Evolutionary conservation across 306 rosid species (phyloP).

Genomic region (Crotalaria pallida): DNA sequence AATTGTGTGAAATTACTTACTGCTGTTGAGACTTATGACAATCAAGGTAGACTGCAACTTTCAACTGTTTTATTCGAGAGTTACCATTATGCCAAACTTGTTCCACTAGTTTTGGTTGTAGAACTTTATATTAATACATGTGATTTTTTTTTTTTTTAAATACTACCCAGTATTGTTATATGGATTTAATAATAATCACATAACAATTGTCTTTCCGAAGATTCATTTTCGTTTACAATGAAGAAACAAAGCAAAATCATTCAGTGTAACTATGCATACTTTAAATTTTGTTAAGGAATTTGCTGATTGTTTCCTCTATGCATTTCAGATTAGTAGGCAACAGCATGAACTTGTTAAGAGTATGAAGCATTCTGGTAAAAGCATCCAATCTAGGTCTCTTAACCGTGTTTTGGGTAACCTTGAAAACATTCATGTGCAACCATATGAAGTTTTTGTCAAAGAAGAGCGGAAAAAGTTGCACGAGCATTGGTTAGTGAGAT

Average conservation of each 20-base stretch:
- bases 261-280: background rate
- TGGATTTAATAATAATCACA: background rate
- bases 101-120: background rate
- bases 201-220: background rate
- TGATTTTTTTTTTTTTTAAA: background rate
- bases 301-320: constrained; percentile 30
- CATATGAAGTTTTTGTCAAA: constrained; percentile 72
- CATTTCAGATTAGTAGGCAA: constrained; percentile 79
- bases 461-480: constrained; percentile 87
- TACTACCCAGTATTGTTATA: background rate
- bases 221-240: constrained; percentile 6
- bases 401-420: constrained; percentile 82
- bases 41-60: background rate
- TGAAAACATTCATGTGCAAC: constrained; percentile 62
- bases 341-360: constrained; percentile 85
- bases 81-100: background rate
- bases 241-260: background rate
- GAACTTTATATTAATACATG: background rate
- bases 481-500: constrained; percentile 76
- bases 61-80: background rate
- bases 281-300: background rate
- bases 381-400: constrained; percentile 72
- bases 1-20: background rate
- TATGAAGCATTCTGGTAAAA: constrained; percentile 84
- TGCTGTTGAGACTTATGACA: background rate